A percentile compares a stretch with the other conserved stretches of the same genome.
Conservation (phyloP, 2,329 filamentous ascomycete genomes). For the Teratosphaeriaceae sp. region DNA sequence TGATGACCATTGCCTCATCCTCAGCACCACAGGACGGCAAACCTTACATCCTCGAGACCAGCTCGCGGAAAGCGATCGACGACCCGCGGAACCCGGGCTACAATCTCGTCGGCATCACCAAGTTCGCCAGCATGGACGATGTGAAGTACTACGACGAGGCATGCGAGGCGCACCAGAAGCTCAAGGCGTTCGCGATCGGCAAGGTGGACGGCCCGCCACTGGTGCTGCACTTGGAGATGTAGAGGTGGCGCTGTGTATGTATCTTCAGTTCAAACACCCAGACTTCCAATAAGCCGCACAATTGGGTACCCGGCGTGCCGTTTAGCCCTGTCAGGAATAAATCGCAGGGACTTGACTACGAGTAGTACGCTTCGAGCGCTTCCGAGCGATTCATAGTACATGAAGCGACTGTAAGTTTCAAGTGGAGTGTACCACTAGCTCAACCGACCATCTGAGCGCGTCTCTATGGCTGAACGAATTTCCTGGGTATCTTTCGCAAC, state of each 20-base stretch:
- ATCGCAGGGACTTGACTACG: too few relatives aligned
- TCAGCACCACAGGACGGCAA: constrained; percentile 55
- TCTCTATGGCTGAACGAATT: too few relatives aligned
- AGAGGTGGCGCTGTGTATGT: too few relatives aligned
- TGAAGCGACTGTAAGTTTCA: too few relatives aligned
- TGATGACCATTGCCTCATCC: constrained; percentile 1
- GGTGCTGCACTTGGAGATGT: constrained; percentile 11
- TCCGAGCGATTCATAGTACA: too few relatives aligned
- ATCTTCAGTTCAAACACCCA: too few relatives aligned
- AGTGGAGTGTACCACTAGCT: too few relatives aligned
- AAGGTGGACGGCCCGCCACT: constrained; percentile 13
- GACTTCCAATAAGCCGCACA: too few relatives aligned
- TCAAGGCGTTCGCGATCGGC: constrained; percentile 34
- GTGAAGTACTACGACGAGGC: constrained; percentile 63
- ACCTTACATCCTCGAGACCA: constrained; percentile 58
- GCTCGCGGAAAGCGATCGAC: constrained; percentile 48
- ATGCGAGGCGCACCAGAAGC: constrained; percentile 48
- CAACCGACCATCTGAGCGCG: too few relatives aligned
- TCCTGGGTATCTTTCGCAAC: constrained; percentile 6
- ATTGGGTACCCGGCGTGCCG: too few relatives aligned
- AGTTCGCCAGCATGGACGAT: constrained; percentile 59
- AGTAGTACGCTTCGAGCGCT: too few relatives aligned
- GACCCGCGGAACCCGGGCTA: constrained; percentile 59
- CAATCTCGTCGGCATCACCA: constrained; percentile 56
- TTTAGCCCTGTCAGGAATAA: too few relatives aligned